Evolutionary conservation across 352 stramenopile species (phyloP).

Genomic region (Phytophthora tubulina): DNA sequence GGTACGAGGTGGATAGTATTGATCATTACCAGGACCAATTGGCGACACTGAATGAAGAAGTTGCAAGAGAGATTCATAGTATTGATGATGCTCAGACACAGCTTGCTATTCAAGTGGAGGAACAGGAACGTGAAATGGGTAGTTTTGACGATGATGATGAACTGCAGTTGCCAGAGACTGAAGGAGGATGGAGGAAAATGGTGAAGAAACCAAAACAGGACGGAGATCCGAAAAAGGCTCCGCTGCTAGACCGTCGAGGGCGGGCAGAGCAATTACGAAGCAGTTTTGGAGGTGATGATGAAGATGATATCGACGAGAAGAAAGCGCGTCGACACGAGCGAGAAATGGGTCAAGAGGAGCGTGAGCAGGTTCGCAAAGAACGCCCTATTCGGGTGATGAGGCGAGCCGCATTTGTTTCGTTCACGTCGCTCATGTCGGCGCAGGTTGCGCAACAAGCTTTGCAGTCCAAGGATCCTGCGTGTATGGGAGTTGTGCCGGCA

Average conservation of each 20-base stretch:
- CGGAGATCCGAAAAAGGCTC: constrained; percentile 30
- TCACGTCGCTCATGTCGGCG: constrained; percentile 74
- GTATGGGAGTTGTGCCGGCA: constrained; percentile 61
- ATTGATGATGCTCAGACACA: constrained; percentile 69
- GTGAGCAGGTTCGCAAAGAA: constrained; percentile 56
- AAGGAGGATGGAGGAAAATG: constrained; percentile 18
- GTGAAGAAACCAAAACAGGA: constrained; percentile 21
- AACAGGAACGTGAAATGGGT: constrained; percentile 33
- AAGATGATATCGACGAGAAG: constrained; percentile 41
- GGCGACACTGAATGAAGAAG: constrained; percentile 63
- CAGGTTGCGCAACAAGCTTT: constrained; percentile 80
- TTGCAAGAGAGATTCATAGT: constrained; percentile 66
- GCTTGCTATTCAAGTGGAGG: constrained; percentile 55
- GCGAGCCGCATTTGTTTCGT: constrained; percentile 79
- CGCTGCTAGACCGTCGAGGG: constrained; percentile 28
- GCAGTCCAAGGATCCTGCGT: constrained; percentile 64
- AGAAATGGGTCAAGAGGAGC: constrained; percentile 60
- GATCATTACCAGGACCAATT: constrained; percentile 69
- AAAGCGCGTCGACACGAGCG: constrained; percentile 46
- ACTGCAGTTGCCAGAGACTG: constrained; percentile 18
- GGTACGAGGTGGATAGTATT: constrained; percentile 64
- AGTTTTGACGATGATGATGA: constrained; percentile 36
- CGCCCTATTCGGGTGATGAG: constrained; percentile 74
- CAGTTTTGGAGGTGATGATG: constrained; percentile 35
- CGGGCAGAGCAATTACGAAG: constrained; percentile 21